phyloP scores from a whole-genome alignment of 345 rosid species.

The Trapa bicornis region DNA sequence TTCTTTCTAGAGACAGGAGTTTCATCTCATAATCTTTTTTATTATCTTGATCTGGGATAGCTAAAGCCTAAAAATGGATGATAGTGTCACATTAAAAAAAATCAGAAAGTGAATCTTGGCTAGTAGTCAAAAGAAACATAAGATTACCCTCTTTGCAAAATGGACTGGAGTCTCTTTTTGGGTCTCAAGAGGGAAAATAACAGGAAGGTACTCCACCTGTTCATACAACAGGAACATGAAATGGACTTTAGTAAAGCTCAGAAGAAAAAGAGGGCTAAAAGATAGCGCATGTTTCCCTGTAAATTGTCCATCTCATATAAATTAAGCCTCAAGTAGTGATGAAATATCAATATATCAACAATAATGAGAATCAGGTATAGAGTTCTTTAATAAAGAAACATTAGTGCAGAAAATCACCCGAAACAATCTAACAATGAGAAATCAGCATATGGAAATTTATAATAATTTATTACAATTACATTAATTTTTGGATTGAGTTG shows the following conservation, averaged over 20 bases:
- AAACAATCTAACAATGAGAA: neutral
- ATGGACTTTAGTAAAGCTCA: neutral
- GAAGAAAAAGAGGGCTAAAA: neutral
- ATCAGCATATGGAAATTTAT: neutral
- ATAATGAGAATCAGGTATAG: neutral
- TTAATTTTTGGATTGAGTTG: neutral
- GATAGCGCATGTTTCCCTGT: neutral
- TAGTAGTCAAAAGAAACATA: constrained; percentile 1
- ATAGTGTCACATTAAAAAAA: neutral
- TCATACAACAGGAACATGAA: constrained; percentile 9
- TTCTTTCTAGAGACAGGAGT: neutral
- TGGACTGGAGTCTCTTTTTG: constrained; percentile 51
- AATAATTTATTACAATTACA: neutral
- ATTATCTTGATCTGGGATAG: neutral
- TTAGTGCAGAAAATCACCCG: neutral
- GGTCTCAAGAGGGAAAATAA: constrained; percentile 49
- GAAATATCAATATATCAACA: neutral
- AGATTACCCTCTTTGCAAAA: constrained; percentile 72
- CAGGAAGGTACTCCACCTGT: constrained; percentile 90
- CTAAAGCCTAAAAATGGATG: neutral
- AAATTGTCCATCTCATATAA: neutral
- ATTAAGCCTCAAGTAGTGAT: neutral
- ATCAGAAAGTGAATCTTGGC: neutral
- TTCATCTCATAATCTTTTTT: neutral
- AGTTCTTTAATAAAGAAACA: neutral